phyloP scores from a whole-genome alignment of 352 stramenopile genomes.

The Globisporangium perplexum region DNA sequence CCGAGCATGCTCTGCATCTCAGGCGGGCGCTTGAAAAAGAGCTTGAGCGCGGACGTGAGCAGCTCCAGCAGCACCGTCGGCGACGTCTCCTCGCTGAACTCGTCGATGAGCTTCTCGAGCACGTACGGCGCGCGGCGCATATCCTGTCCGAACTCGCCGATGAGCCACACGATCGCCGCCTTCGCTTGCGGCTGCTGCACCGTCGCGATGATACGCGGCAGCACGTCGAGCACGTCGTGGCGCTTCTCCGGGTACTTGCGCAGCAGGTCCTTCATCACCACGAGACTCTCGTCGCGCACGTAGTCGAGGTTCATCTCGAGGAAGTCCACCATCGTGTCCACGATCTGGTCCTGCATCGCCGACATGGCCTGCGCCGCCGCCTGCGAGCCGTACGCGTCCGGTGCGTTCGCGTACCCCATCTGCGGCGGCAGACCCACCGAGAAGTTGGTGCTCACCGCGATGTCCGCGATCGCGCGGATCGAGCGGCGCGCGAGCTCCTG shows the following conservation, averaged over 20 bases:
- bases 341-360: conserved; percentile 80
- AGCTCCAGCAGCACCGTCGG: conserved; percentile 91
- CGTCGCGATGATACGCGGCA: conserved; percentile 63
- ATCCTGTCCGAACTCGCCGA: conserved; percentile 95
- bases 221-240: conserved; percentile 85
- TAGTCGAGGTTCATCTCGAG: conserved; percentile 96
- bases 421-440: conserved; percentile 27
- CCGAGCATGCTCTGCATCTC: conserved; percentile 98
- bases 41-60: conserved; percentile 94
- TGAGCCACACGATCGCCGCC: conserved; percentile 94
- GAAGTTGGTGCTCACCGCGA: conserved; percentile 86
- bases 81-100: conserved; percentile 89
- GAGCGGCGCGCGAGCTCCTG: conserved; percentile 88
- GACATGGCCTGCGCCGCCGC: conserved; percentile 54
- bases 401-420: conserved; percentile 33
- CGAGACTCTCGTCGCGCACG: conserved; percentile 94
- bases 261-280: conserved; percentile 95
- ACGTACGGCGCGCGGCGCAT: conserved; percentile 94
- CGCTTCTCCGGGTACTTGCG: conserved; percentile 95
- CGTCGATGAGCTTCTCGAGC: conserved; percentile 94
- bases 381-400: conserved; percentile 65
- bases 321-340: conserved; percentile 95
- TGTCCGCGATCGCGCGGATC: conserved; percentile 92
- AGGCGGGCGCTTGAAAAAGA: conserved; percentile 98
- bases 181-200: conserved; percentile 87